Base-by-base conservation (phyloP, 352 stramenopile genomes). In the Bremia lactucae region DNA sequence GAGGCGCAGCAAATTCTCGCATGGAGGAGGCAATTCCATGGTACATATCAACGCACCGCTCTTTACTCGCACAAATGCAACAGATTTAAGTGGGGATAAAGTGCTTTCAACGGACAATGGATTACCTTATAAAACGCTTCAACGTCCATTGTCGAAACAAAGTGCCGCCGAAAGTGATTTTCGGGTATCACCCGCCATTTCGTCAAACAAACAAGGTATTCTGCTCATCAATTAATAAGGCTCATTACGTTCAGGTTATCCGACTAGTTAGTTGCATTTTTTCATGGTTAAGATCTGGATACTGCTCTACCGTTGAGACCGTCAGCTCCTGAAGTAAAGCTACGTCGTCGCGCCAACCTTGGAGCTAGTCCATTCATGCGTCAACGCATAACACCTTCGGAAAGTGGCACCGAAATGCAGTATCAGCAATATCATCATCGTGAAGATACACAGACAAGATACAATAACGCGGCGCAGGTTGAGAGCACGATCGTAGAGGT, bases 401-500 rank as follows among this genome's bases (percentile, higher is more conserved):
- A 42, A 35, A 59, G 43, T 37, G 49, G 24, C 0, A 48, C 45
- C 6, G 56, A 36, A 6, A 52, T 57, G 10, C 59, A 62, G 10
- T 70, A 83, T 19, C 71, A 83, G 42, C 72, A 85, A 37, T 81
- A 83, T 48, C 70, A 66, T 21, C 62, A 63, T 33, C 78, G 66
- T 5, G 67, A 87, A 44, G 77, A 87, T 36, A 69, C 73, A 10
- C 79, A 88, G 42, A 72, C 69, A 14, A 72, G 78, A 34, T 73
- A 76, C 49, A 66, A 86, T 33, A 84, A 87, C 65, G 78, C 75
- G 1, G 56, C 68, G 19, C 70, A 91, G 51, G 72, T 91, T 22
- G 78, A 91, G 42, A 87, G 73, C 31, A 87, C 73, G 11, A 91
- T 91, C 39, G 73, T 87, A 13, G 78, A 91, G 68, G 75, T 88